Evolutionary conservation across 495 filamentous ascomycete species (phyloP), one percentile per base, ranked within the genome.

Genomic region (Lasiosphaeria ovina): DNA sequence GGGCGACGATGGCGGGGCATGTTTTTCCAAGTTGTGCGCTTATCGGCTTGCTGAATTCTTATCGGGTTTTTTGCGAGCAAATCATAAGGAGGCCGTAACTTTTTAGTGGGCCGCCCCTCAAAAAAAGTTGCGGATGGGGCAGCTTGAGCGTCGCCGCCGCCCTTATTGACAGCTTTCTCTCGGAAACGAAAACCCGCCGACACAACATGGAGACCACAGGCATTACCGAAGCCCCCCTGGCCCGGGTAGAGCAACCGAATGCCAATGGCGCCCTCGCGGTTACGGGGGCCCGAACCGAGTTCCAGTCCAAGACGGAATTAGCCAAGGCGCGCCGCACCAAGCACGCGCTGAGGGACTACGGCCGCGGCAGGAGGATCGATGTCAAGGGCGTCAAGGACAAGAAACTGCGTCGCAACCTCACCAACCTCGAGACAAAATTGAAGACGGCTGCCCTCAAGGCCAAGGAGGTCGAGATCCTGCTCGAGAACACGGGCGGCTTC

Each of bases 391-490:
- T 83, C 59, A 88, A 83, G 63, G 92, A 98, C 79, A 96, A 91
- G 80, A 98, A 97, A 69, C 78, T 97, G 38, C 86, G 91, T 38
- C 83, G 85, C 3, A 96, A 90, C 66, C 78, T 98, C 4, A 85
- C 83, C 62, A 78, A 78, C 12, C 80, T 97, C 51, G 94, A 98
- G 68, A 76, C 75, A 51, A 92, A 90, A 70, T 92, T 93, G 74
- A 85, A 92, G 72, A 82, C 87, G 67, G 93, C 93, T 3, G 75
- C 88, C 0, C 72, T 94, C 8, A 86, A 87, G 70, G 90, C 93
- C 5, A 91, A 93, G 70, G 92, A 98, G 85, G 91, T 92, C 6
- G 95, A 98, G 77, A 96, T 98, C 61, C 79, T 98, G 49, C 83
- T 93, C 42, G 93, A 97, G 71, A 90, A 96, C 67, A 80, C 86